These are phyloP conservation scores for Brassica rapa DNA, from an alignment of 345 rosid species.

Conservation along the genomic window DNA sequence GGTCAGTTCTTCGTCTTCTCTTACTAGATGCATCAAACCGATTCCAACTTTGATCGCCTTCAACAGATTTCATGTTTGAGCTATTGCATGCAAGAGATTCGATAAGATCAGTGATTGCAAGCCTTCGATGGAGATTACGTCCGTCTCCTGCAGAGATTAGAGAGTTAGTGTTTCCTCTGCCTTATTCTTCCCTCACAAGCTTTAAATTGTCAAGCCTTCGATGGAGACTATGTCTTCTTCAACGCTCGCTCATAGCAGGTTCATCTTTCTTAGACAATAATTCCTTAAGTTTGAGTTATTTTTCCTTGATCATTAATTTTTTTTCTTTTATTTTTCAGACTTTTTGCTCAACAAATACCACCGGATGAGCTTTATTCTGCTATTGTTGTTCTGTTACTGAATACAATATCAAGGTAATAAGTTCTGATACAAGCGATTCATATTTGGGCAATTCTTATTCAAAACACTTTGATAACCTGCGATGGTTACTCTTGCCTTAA, in stretches of 20 bases:
- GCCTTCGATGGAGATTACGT: not conserved
- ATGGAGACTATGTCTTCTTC: not conserved
- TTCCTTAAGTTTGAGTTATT: not conserved
- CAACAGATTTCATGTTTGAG: not conserved
- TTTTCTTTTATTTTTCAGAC: too few relatives aligned
- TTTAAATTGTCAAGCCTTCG: not conserved
- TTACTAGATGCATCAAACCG: not conserved
- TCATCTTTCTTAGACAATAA: not conserved
- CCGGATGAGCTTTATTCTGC: too few relatives aligned
- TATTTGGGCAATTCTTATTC: conserved; percentile 26
- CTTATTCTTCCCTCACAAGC: not conserved
- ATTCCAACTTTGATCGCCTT: not conserved
- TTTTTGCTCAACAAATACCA: too few relatives aligned
- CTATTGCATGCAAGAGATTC: not conserved
- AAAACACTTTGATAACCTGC: conserved; percentile 39
- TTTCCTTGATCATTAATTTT: too few relatives aligned
- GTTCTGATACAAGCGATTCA: conserved; percentile 61
- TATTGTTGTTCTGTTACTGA: too few relatives aligned
- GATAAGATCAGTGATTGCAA: not conserved
- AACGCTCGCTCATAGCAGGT: not conserved
- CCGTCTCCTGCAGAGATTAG: not conserved
- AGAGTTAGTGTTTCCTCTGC: not conserved
- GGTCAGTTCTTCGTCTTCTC: too few relatives aligned
- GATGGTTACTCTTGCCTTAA: conserved; percentile 63
- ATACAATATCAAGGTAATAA: conserved; percentile 51